Percentiles rank a stretch among this genome's conserved stretches.
Conservation (phyloP, 139 green algal species). For the Haematococcus sp. region DNA sequence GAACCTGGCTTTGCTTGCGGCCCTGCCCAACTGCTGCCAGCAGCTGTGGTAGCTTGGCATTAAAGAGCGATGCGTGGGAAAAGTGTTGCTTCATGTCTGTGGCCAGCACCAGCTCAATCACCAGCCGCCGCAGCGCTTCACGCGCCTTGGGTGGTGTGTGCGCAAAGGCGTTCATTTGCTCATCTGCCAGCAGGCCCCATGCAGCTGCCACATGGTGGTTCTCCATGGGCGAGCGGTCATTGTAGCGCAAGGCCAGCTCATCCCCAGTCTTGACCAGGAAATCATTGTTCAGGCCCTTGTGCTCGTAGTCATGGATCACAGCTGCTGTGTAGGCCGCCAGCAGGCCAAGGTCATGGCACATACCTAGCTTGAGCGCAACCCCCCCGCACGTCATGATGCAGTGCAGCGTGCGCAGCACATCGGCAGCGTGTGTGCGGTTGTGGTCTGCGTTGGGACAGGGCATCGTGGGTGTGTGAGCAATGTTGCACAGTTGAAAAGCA, state of each 20-base stretch:
- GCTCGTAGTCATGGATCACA: slow-evolving; percentile 44
- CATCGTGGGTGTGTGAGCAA: too few species aligned
- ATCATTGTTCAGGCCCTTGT: slow-evolving; percentile 38
- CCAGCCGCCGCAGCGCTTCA: slow-evolving; percentile 16
- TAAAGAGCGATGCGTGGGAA: slow-evolving; percentile 37
- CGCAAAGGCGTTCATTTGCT: neutral
- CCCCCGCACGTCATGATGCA: slow-evolving; percentile 33
- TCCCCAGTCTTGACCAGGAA: slow-evolving; percentile 44
- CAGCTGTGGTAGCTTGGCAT: slow-evolving; percentile 12
- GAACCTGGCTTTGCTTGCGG: too few species aligned
- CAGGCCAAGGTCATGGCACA: neutral
- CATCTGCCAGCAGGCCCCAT: neutral
- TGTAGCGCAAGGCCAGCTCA: slow-evolving; percentile 50
- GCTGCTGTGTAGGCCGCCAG: slow-evolving; percentile 50
- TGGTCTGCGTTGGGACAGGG: slow-evolving; percentile 15
- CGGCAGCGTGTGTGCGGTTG: slow-evolving; percentile 47
- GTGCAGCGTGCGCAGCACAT: slow-evolving; percentile 53
- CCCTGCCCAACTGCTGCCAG: too few species aligned
- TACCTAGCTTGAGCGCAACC: neutral
- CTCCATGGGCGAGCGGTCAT: slow-evolving; percentile 52
- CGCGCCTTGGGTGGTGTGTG: neutral
- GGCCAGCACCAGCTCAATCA: slow-evolving; percentile 52
- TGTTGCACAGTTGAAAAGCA: too few species aligned
- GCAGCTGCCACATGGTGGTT: slow-evolving; percentile 39
- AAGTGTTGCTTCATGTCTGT: slow-evolving; percentile 68